A percentile compares a stretch with the other conserved stretches of the same genome.
These are phyloP conservation scores for Davidsoniella eucalypti DNA, from an alignment of 2,329 filamentous ascomycete species.

Conservation along the genomic window DNA sequence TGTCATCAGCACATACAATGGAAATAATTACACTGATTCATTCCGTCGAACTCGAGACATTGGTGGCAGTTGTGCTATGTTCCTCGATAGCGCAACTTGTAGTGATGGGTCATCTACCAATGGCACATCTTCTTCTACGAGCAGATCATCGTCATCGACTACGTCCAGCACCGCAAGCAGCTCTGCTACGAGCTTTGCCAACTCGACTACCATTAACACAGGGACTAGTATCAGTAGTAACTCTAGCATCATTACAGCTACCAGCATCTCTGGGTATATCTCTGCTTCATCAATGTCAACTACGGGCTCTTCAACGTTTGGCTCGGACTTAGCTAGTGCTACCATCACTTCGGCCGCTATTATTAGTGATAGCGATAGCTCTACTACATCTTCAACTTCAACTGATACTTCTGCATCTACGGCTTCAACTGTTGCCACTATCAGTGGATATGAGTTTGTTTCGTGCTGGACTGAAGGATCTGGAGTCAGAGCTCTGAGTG, in stretches of 20 bases:
- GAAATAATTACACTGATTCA: slow-evolving; percentile 25
- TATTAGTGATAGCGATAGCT: background rate
- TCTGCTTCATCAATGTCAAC: too few relatives aligned
- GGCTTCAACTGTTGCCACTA: slow-evolving; percentile 11
- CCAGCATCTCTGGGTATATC: too few relatives aligned
- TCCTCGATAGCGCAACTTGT: slow-evolving; percentile 22
- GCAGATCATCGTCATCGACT: background rate
- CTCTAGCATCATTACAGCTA: too few relatives aligned
- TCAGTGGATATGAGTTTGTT: slow-evolving; percentile 29
- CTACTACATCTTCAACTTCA: slow-evolving; percentile 7
- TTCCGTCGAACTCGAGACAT: slow-evolving; percentile 33
- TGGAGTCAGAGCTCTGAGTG: slow-evolving; percentile 27
- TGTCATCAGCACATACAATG: slow-evolving; percentile 25
- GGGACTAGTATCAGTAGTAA: too few relatives aligned
- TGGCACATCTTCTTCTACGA: background rate
- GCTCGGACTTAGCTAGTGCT: too few relatives aligned
- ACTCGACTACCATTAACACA: background rate
- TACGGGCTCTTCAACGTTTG: too few relatives aligned
- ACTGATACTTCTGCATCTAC: background rate
- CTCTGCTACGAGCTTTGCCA: background rate
- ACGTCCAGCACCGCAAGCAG: slow-evolving; percentile 13
- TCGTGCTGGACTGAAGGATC: slow-evolving; percentile 33
- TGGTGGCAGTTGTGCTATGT: slow-evolving; percentile 27
- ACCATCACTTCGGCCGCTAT: background rate
- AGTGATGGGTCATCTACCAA: background rate